Conservation (phyloP, 1,284 basidiomycete genomes). For the Naganishia sp. region DNA sequence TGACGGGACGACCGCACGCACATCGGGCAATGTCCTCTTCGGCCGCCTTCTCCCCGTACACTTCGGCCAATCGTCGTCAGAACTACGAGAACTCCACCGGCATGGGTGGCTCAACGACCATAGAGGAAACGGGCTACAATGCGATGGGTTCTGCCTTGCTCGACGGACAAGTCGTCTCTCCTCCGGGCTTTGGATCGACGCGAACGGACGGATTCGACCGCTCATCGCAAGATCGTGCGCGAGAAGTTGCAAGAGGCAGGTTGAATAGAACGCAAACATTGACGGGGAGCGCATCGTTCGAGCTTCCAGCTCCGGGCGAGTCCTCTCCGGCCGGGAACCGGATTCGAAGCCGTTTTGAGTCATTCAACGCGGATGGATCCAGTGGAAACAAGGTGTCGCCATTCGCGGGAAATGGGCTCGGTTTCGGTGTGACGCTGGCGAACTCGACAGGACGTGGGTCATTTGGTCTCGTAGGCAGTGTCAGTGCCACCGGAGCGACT, state of each 20-base stretch:
- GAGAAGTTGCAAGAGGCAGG: conserved; percentile 7
- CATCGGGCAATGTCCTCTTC: conserved; percentile 30
- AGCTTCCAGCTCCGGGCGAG: conserved; percentile 15
- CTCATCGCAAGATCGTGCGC: conserved; percentile 2
- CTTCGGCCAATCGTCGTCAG: conserved; percentile 1
- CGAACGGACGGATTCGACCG: background rate
- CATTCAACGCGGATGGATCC: background rate
- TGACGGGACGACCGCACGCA: conserved; percentile 5
- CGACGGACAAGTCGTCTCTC: conserved; percentile 17
- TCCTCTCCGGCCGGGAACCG: conserved; percentile 11
- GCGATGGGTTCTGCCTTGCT: conserved; percentile 19
- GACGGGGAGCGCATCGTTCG: conserved; percentile 6
- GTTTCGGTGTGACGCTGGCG: conserved; percentile 18
- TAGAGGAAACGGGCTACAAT: background rate
- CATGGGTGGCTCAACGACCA: background rate
- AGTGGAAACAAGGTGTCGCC: conserved; percentile 9
- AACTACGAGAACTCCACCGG: conserved; percentile 3
- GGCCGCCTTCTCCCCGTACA: conserved; percentile 22
- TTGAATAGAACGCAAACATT: conserved; percentile 7
- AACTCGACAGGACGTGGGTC: conserved; percentile 13
- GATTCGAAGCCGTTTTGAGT: conserved; percentile 7
- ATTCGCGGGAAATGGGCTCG: conserved; percentile 17
- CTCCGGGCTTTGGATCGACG: conserved; percentile 6
- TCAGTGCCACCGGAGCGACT: conserved; percentile 9
- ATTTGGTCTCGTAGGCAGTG: conserved; percentile 9